These are phyloP conservation scores for Magnusiomyces fungicola DNA, from an alignment of 1,139 yeast species.

Conservation along the genomic window DNA sequence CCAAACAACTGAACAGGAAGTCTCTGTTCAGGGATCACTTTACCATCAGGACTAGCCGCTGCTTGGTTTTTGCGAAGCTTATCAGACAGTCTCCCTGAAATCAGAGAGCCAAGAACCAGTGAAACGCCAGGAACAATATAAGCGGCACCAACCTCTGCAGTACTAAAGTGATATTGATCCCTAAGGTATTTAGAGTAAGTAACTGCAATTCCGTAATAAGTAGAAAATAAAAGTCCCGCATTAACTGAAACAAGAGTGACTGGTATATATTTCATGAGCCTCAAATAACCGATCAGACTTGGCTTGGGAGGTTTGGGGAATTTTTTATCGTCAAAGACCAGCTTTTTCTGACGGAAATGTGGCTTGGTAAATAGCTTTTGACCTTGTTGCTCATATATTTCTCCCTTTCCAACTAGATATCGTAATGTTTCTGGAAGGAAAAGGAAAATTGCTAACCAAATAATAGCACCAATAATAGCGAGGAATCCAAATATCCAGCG, in stretches of 20 bases:
- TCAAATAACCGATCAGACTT: constrained; percentile 35
- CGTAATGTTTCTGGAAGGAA: constrained; percentile 70
- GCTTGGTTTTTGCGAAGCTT: constrained; percentile 30
- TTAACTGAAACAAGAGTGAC: constrained; percentile 43
- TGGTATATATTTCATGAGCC: constrained; percentile 38
- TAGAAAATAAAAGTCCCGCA: constrained; percentile 47
- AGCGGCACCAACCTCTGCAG: constrained; percentile 39
- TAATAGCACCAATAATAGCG: constrained; percentile 56
- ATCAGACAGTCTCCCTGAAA: constrained; percentile 48
- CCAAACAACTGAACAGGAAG: constrained; percentile 44
- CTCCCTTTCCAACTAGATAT: constrained; percentile 50
- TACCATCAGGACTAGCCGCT: constrained; percentile 24
- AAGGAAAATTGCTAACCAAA: constrained; percentile 45
- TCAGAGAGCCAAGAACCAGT: constrained; percentile 43
- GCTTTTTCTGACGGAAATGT: constrained; percentile 28
- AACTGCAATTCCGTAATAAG: constrained; percentile 49
- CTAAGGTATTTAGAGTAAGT: constrained; percentile 42
- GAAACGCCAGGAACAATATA: constrained; percentile 51
- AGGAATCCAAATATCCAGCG: constrained; percentile 60
- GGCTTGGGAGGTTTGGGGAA: constrained; percentile 48
- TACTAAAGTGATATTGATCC: constrained; percentile 35
- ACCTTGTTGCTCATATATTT: constrained; percentile 18
- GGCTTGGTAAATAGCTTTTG: constrained; percentile 33
- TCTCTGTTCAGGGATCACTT: constrained; percentile 42
- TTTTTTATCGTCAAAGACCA: constrained; percentile 23